Percentiles rank a stretch among this genome's conserved stretches.
phyloP scores from a whole-genome alignment of 345 rosid genomes.

The Eutrema yunnanense region DNA sequence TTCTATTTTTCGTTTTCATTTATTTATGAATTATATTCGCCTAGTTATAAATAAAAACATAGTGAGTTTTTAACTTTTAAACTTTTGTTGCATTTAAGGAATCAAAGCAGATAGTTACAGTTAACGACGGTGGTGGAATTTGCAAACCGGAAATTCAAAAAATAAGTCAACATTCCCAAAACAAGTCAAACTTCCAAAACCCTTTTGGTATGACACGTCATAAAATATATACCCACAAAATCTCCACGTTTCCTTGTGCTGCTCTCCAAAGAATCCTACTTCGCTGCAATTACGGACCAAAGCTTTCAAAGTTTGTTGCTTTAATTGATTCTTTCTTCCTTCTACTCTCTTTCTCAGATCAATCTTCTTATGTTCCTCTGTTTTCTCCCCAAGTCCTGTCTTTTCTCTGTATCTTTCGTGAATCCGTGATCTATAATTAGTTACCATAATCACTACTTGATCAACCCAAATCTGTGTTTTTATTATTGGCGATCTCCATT shows the following conservation, averaged over 20 bases:
- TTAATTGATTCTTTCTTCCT: conserved; percentile 7
- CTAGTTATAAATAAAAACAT: too few relatives aligned
- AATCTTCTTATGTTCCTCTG: background rate
- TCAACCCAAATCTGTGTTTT: background rate
- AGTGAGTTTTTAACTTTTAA: background rate
- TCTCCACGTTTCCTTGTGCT: conserved; percentile 18
- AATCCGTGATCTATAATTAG: background rate
- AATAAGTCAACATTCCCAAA: background rate
- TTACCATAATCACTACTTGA: background rate
- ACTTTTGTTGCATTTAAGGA: background rate
- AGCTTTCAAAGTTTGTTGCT: conserved; percentile 12
- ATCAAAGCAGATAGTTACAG: background rate
- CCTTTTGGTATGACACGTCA: conserved; percentile 10
- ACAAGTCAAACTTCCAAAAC: background rate
- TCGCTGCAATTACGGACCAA: conserved; percentile 23
- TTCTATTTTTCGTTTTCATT: too few relatives aligned
- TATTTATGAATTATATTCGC: too few relatives aligned
- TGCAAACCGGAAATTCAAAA: background rate
- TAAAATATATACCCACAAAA: background rate
- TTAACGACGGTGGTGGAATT: background rate
- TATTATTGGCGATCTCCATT: background rate
- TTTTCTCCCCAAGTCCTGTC: background rate
- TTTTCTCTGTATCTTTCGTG: background rate
- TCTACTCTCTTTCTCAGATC: background rate
- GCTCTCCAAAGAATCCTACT: conserved; percentile 21